Evolutionary conservation across 768 basidiomycete species (phyloP), one percentile per base, ranked within the genome.

Genomic region (Scleroderma citrinum): DNA sequence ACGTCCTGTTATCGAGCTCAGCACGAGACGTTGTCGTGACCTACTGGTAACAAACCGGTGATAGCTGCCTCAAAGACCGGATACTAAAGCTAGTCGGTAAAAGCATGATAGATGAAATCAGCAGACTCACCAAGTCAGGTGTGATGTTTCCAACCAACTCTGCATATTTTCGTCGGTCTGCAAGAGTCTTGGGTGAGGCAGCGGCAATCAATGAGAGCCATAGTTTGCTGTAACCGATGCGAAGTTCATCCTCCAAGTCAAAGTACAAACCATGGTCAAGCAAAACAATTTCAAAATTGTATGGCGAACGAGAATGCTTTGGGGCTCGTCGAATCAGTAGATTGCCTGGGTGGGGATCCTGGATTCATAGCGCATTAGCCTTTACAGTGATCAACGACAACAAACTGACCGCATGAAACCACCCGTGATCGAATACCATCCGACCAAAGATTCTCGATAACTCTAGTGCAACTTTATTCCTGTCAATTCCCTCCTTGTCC

Each of bases 351-450:
- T 95, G 94, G 29, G 92, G 91, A 61, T 95, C 93, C 81, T 91
- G 66, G 19, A 30, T 44, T 32, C 12, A 16, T 5, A 24, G 24
- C 17, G 54, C 14, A 39, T 46, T 31, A 66, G 23, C 59, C 59
- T 42, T 55, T 24, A 42, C 37, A 34, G 46, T 46, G 26, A 13
- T 23, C 13, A 14, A 5, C 42, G 23, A 16, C 32, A 7, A 30
- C 36, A 20, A 51, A 47, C 84, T 64, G 60, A 87, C 87, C 35
- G 82, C 85, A 69, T 86, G 85, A 64, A 88, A 88, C 81, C 85
- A 92, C 16, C 94, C 94, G 63, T 95, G 90, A 37, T 96, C 64
- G 60, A 97, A 95, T 11, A 98, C 91, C 96, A 98, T 97, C 60
- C 82, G 84, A 44, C 81, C 87, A 62, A 97, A 97, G 59, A 99